Base-by-base conservation (phyloP, 352 stramenopile species). In the Pythium apleroticum region DNA sequence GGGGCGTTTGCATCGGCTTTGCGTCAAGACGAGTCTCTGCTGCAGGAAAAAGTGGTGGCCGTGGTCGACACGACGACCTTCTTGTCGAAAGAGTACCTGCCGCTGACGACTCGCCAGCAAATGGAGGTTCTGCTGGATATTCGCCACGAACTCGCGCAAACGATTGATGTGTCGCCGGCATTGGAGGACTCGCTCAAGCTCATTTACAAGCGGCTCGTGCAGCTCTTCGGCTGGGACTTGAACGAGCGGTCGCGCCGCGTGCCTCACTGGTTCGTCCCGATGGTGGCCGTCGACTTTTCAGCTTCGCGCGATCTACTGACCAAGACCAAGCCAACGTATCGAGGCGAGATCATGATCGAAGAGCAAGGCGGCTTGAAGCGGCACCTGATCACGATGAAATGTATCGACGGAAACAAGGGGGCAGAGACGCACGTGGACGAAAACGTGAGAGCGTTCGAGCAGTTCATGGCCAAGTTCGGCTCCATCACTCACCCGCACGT, bases 101-200 rank as follows among this genome's bases (percentile, higher is more conserved):
- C 52, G 20, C 56, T 66, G 33, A 28, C 59, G 20, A 78, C 83
- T 52, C 77, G 75, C 1, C 68, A 76, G 22, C 83, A 91, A 65
- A 74, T 81, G 37, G 62, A 86, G 9, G 71, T 88, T 41, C 57
- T 91, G 35, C 66, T 90, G 60, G 77, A 86, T 17, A 74, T 88
- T 20, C 79, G 77, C 11, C 75, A 84, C 15, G 72, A 79, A 43
- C 63, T 77, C 30, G 48, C 67, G 43, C 71, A 69, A 12, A 60
- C 28, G 3, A 57, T 65, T 11, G 54, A 76, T 1, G 71, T 88
- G 55, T 89, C 78, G 11, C 60, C 74, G 2, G 69, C 80, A 20
- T 65, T 90, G 12, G 50, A 88, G 10, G 82, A 90, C 70, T 85
- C 77, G 25, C 70, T 91, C 52, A 81, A 82, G 69, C 84, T 84